A percentile compares a stretch with the other conserved stretches of the same genome.
Evolutionary conservation across 495 filamentous ascomycete genomes (phyloP).

Genomic region (Aspergillus kassunensis): DNA sequence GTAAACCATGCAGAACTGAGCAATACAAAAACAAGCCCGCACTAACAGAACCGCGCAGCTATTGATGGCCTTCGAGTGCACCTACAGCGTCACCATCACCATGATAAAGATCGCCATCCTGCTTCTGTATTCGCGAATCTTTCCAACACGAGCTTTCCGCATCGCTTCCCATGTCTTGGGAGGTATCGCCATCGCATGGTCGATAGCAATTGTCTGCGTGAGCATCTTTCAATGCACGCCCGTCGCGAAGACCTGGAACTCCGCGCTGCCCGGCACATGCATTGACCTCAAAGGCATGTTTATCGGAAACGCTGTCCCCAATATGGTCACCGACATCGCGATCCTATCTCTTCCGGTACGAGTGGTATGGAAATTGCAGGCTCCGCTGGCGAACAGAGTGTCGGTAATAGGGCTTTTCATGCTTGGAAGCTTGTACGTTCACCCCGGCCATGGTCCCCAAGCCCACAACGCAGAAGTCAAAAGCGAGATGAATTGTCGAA

Average conservation of each 20-base stretch:
- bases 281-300: constrained; percentile 28
- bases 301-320: constrained; percentile 36
- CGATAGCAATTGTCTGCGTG: constrained; percentile 23
- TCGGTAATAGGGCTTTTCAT: constrained; percentile 39
- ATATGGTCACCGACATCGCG: constrained; percentile 37
- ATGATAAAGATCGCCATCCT: constrained; percentile 42
- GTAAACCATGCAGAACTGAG: too few species aligned
- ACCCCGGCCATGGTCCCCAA: too few species aligned
- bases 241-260: constrained; percentile 29
- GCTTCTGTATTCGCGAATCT: constrained; percentile 33
- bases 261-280: constrained; percentile 23
- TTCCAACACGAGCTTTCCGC: constrained; percentile 24
- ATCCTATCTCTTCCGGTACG: constrained; percentile 48
- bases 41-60: too few species aligned
- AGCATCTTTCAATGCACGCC: constrained; percentile 33
- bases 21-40: too few species aligned
- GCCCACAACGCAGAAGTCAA: too few species aligned
- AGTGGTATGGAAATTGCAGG: constrained; percentile 37
- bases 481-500: too few species aligned
- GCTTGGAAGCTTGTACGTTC: constrained; percentile 35
- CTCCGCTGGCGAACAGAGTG: constrained; percentile 33
- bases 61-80: too few species aligned
- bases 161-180: constrained; percentile 22
- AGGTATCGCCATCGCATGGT: constrained; percentile 28
- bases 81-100: constrained; percentile 15